These are phyloP conservation scores for Pythium grandisporangium DNA, from an alignment of 352 stramenopile genomes.

Conservation along the genomic window DNA sequence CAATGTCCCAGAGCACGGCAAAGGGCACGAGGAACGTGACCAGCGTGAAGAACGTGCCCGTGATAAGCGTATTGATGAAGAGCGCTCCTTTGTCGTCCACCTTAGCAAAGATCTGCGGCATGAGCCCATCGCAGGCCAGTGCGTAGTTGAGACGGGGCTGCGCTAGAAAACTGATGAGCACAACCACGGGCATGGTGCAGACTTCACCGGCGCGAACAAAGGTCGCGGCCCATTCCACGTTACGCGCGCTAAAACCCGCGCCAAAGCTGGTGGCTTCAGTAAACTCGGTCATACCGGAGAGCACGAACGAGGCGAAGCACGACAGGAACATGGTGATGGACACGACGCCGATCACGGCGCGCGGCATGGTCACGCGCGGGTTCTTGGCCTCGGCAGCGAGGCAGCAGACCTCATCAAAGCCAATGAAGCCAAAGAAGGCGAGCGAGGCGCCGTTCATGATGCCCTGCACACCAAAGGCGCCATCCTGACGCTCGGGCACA, in stretches of 20 bases:
- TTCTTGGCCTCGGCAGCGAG: constrained; percentile 76
- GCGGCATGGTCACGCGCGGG: constrained; percentile 66
- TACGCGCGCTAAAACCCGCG: constrained; percentile 27
- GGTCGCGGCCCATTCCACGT: constrained; percentile 28
- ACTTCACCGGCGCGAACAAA: constrained; percentile 49
- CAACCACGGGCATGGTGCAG: constrained; percentile 90
- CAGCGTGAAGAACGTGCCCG: constrained; percentile 49
- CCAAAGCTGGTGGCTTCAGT: constrained; percentile 20
- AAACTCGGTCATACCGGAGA: constrained; percentile 70
- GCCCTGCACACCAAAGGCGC: constrained; percentile 30
- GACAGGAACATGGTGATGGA: constrained; percentile 61
- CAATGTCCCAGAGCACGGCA: constrained; percentile 76
- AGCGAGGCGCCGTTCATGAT: constrained; percentile 76
- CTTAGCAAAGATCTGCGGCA: constrained; percentile 87
- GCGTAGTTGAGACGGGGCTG: constrained; percentile 91
- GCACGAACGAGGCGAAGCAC: constrained; percentile 70
- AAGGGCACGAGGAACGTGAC: constrained; percentile 75
- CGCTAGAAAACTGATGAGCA: constrained; percentile 89
- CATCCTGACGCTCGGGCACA: constrained; percentile 27
- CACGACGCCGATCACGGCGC: constrained; percentile 77
- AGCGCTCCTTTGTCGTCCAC: constrained; percentile 75
- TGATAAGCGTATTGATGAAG: constrained; percentile 69
- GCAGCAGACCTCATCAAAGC: constrained; percentile 94
- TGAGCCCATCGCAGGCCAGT: constrained; percentile 88
- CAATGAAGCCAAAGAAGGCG: constrained; percentile 92